These are phyloP conservation scores for Vicia faba DNA, from an alignment of 306 rosid genomes.

Conservation along the genomic window DNA sequence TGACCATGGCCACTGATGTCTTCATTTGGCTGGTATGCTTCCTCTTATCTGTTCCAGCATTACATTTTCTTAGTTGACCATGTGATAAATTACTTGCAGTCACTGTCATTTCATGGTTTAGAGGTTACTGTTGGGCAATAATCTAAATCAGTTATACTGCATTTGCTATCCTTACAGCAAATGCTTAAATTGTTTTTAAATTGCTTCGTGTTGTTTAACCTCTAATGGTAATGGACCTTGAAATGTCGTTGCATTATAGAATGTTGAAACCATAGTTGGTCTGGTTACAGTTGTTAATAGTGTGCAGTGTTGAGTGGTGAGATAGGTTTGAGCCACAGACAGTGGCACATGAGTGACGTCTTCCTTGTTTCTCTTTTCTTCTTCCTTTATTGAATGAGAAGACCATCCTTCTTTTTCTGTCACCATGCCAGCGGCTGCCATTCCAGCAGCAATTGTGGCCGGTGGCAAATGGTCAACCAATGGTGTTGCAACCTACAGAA, in stretches of 20 bases:
- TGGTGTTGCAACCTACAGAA: not conserved
- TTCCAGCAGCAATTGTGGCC: constrained; percentile 16
- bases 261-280: constrained; percentile 16
- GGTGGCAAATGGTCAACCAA: constrained; percentile 9
- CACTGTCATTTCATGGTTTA: not conserved
- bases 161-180: constrained; percentile 5
- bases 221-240: constrained; percentile 3
- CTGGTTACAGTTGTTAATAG: not conserved
- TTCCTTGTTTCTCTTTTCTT: constrained; percentile 1
- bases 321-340: constrained; percentile 3
- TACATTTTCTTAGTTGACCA: constrained; percentile 16
- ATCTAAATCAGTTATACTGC: constrained; percentile 5
- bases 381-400: constrained; percentile 19
- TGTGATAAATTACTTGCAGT: not conserved
- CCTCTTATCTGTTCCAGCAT: constrained; percentile 28
- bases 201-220: constrained; percentile 7
- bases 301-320: constrained; percentile 6
- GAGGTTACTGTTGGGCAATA: not conserved
- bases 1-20: constrained; percentile 81
- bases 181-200: not conserved
- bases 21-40: constrained; percentile 88
- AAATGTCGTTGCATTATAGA: constrained; percentile 19
- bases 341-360: not conserved
- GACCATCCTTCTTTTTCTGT: constrained; percentile 6
- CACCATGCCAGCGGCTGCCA: constrained; percentile 2